Base-by-base conservation (phyloP, 1,284 basidiomycete genomes). In the Crocinoboletus sp. region DNA sequence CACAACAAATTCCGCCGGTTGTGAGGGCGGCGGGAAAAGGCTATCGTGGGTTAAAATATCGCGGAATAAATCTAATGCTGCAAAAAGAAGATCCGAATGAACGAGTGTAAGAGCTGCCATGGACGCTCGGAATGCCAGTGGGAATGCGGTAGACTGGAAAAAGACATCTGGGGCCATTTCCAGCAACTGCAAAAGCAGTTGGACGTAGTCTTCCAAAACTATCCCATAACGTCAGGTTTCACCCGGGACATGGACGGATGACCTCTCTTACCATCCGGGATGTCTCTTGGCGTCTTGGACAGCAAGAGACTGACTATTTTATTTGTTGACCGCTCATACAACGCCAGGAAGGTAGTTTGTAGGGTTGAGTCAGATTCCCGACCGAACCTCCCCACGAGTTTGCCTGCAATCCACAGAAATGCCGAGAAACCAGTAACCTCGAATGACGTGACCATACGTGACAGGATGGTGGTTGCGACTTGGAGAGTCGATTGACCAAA, bases 181-280 rank as follows among this genome's bases (percentile, higher is more conserved):
- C 33, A 86, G 65, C 58, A 93, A 72, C 50, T 85, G 81, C 46
- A 85, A 65, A 27, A 93, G 72, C 63, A 94, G 77, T 56, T 93
- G 91, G 42, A 94, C 66, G 57, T 95, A 99, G 64, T 99, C 96
- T 64, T 99, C 96, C 57, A 99, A 71, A 27, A 97, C 96, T 96
- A 15, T 36, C 16, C 10, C 22, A 16, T 6, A n/a, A 34, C 13
- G 23, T 55, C 31, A 48, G 40, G 24, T 33, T 13, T 36, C 28
- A n/a, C 17, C 8, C 11, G 5, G 28, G 10, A 19, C 15, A 37
- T 4, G 8, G 24, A 36, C 12, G 33, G 19, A 43, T 12, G n/a
- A 15, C 12, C 29, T 20, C 31, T 59, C 78, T 63, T 55, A 86
- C 93, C 82, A 68, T 95, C 93, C 17, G 92, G 89, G 36, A 94